phyloP scores from a whole-genome alignment of 1,284 basidiomycete species.

The Naganishia cerealis region DNA sequence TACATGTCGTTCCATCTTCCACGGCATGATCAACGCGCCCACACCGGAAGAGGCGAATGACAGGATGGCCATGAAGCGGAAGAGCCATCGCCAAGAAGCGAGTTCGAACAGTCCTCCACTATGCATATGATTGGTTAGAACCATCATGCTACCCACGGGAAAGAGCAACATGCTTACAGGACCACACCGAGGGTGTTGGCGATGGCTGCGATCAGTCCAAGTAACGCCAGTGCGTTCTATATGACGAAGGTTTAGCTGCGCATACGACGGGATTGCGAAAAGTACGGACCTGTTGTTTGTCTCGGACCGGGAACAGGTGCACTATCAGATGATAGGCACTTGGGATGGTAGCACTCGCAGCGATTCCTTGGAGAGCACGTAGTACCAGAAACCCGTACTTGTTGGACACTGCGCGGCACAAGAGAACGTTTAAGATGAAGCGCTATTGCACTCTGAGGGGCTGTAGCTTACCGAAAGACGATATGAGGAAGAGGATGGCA shows the following conservation, averaged over 20 bases:
- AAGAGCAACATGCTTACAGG: slow-evolving; percentile 11
- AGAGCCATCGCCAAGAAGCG: slow-evolving; percentile 43
- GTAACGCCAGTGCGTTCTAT: slow-evolving; percentile 24
- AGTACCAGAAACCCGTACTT: slow-evolving; percentile 52
- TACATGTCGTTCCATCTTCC: slow-evolving; percentile 17
- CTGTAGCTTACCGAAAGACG: slow-evolving; percentile 39
- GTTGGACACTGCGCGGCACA: slow-evolving; percentile 40
- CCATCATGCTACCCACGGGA: not conserved
- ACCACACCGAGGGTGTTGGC: slow-evolving; percentile 33
- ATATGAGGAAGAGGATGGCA: slow-evolving; percentile 45
- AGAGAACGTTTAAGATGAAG: not conserved
- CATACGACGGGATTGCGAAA: slow-evolving; percentile 41
- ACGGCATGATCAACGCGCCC: slow-evolving; percentile 27
- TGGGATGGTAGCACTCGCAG: slow-evolving; percentile 46
- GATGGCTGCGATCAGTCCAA: slow-evolving; percentile 29
- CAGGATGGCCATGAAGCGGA: slow-evolving; percentile 48
- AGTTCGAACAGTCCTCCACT: slow-evolving; percentile 33
- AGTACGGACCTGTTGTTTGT: slow-evolving; percentile 42
- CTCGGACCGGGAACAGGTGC: slow-evolving; percentile 47
- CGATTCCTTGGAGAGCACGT: slow-evolving; percentile 48
- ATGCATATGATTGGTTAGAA: not conserved
- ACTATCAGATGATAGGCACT: slow-evolving; percentile 43
- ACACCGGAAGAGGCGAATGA: slow-evolving; percentile 25
- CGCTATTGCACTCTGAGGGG: no score
- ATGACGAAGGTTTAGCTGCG: slow-evolving; percentile 18